Evolutionary conservation across 2,329 filamentous ascomycete genomes (phyloP).

Genomic region (Aspergillus caelatus): DNA sequence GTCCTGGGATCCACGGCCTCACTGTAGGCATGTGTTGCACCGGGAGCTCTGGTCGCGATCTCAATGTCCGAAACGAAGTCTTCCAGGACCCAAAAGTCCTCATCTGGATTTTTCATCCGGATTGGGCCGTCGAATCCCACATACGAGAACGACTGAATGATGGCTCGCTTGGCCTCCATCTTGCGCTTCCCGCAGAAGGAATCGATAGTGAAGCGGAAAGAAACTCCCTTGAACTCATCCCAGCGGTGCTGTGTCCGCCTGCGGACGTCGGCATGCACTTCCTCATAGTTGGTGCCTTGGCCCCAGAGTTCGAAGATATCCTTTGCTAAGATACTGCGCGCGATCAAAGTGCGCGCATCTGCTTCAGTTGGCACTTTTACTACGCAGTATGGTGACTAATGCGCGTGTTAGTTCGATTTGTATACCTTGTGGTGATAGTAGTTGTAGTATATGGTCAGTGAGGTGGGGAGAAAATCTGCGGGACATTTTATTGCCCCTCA

Average conservation of each 20-base stretch:
- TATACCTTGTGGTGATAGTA: not conserved
- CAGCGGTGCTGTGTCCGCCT: constrained; percentile 65
- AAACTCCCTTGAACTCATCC: constrained; percentile 62
- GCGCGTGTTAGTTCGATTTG: constrained; percentile 8
- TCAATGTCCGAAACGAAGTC: constrained; percentile 64
- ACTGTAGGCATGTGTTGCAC: constrained; percentile 21
- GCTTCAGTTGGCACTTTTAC: constrained; percentile 67
- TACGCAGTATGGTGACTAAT: constrained; percentile 85
- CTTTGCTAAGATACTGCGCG: constrained; percentile 78
- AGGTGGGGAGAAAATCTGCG: constrained; percentile 6
- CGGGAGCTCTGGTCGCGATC: constrained; percentile 3
- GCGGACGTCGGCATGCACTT: constrained; percentile 69
- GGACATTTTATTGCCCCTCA: not conserved
- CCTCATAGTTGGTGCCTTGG: constrained; percentile 64
- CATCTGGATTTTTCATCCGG: constrained; percentile 70
- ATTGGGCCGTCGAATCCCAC: constrained; percentile 78
- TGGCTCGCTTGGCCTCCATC: constrained; percentile 63
- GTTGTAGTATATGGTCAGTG: constrained; percentile 1
- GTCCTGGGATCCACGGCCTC: constrained; percentile 58
- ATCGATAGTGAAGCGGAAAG: constrained; percentile 86
- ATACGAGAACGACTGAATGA: constrained; percentile 83
- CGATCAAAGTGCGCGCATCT: constrained; percentile 68
- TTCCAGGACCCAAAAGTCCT: constrained; percentile 80
- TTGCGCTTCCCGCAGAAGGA: constrained; percentile 75
- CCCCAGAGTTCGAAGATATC: constrained; percentile 92